phyloP scores from a whole-genome alignment of 2,329 filamentous ascomycete genomes.

The Endoconidiophora laricicola region DNA sequence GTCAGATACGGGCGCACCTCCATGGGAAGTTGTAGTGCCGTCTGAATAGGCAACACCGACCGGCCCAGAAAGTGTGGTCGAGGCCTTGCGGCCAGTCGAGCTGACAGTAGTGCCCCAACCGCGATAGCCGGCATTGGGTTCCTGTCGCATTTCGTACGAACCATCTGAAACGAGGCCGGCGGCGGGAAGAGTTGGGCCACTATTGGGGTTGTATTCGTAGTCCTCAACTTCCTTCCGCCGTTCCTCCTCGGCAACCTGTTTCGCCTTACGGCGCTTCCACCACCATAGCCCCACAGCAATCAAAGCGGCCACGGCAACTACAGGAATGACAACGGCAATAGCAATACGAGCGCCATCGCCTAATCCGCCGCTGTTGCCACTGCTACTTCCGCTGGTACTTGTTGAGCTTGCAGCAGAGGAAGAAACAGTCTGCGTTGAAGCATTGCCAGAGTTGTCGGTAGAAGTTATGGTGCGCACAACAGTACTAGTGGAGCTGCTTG shows the following conservation, averaged over 20 bases:
- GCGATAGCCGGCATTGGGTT: slow-evolving; percentile 64
- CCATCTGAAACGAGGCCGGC: slow-evolving; percentile 30
- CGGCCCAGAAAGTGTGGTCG: slow-evolving; percentile 71
- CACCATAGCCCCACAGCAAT: slow-evolving; percentile 62
- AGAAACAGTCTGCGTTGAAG: slow-evolving; percentile 14
- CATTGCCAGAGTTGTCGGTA: slow-evolving; percentile 3
- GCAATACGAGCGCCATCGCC: slow-evolving; percentile 58
- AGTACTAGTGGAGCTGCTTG: slow-evolving; percentile 10
- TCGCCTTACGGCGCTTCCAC: slow-evolving; percentile 78
- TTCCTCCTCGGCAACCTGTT: slow-evolving; percentile 71
- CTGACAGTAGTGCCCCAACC: slow-evolving; percentile 64
- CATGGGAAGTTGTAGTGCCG: slow-evolving; percentile 39
- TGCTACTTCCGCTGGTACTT: slow-evolving; percentile 17
- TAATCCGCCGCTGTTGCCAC: slow-evolving; percentile 28
- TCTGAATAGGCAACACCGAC: slow-evolving; percentile 56
- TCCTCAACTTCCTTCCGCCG: slow-evolving; percentile 93
- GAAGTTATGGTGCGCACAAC: slow-evolving; percentile 16
- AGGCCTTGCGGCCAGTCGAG: slow-evolving; percentile 64
- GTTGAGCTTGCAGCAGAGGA: slow-evolving; percentile 18
- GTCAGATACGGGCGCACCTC: slow-evolving; percentile 47
- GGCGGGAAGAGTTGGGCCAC: slow-evolving; percentile 60
- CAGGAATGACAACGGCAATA: slow-evolving; percentile 84
- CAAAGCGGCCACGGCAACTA: slow-evolving; percentile 70
- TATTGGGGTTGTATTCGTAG: slow-evolving; percentile 95
- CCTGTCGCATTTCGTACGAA: slow-evolving; percentile 61